Conservation (phyloP, 352 stramenopile genomes). For the Elongisporangium prolatum region DNA sequence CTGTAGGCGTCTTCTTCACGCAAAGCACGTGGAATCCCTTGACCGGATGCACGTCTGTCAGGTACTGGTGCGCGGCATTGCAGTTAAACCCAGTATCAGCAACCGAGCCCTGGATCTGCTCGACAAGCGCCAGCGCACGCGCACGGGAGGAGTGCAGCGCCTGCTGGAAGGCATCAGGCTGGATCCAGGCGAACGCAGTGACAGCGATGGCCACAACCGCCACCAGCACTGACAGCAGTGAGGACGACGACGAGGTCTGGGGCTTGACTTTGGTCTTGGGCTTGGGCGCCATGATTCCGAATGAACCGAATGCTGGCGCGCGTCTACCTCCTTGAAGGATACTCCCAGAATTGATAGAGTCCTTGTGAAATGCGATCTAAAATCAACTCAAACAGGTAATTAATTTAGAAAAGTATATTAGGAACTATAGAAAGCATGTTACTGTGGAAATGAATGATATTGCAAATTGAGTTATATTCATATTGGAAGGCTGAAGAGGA, state of each 20-base stretch:
- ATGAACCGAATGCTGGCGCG: background rate
- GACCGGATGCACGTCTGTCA: slow-evolving; percentile 54
- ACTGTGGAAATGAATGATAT: background rate
- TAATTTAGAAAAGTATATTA: no score
- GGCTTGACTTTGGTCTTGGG: background rate
- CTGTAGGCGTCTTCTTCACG: slow-evolving; percentile 28
- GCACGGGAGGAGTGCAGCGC: slow-evolving; percentile 10
- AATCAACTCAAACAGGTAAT: background rate
- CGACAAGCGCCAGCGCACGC: slow-evolving; percentile 9
- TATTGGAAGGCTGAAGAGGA: background rate
- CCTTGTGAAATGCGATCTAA: background rate
- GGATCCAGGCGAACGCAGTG: slow-evolving; percentile 7
- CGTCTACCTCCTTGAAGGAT: background rate
- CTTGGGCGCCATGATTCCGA: background rate
- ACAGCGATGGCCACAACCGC: slow-evolving; percentile 11
- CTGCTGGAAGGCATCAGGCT: slow-evolving; percentile 7
- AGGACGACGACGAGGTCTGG: slow-evolving; percentile 1
- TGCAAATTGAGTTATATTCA: background rate
- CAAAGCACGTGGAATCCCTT: slow-evolving; percentile 76
- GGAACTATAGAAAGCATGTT: background rate
- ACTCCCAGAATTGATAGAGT: background rate
- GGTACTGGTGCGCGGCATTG: slow-evolving; percentile 22
- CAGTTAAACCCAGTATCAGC: slow-evolving; percentile 25
- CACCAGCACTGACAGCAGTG: slow-evolving; percentile 9
- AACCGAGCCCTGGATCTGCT: slow-evolving; percentile 7